Percentiles rank a stretch among this genome's conserved stretches.
Evolutionary conservation across 2,329 filamentous ascomycete species (phyloP).

Genomic region (Coniochaeta sp.): DNA sequence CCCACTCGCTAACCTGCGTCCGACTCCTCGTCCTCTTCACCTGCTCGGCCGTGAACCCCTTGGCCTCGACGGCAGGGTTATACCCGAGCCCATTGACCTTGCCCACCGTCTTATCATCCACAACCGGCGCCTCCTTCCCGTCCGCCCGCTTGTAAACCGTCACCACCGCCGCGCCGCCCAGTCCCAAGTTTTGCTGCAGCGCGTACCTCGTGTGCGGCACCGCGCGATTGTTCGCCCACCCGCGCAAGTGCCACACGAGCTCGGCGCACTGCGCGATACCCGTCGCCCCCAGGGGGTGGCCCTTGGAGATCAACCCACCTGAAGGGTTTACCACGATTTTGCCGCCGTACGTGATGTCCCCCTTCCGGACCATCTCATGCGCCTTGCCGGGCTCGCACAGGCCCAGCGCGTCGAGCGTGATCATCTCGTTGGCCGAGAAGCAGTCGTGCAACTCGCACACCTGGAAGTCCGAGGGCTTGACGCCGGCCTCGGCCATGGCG

Average conservation of each 20-base stretch:
- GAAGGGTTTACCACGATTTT: slow-evolving; percentile 85
- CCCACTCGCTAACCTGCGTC: slow-evolving; percentile 60
- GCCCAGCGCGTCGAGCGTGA: slow-evolving; percentile 79
- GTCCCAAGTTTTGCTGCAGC: slow-evolving; percentile 87
- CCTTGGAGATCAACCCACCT: slow-evolving; percentile 91
- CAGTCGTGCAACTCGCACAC: slow-evolving; percentile 95
- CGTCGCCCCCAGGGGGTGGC: slow-evolving; percentile 87
- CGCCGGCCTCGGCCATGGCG: slow-evolving; percentile 68
- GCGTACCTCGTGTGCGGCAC: slow-evolving; percentile 62
- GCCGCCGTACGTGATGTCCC: slow-evolving; percentile 88
- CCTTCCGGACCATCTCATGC: slow-evolving; percentile 79
- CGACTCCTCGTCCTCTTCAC: slow-evolving; percentile 65
- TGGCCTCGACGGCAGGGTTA: slow-evolving; percentile 85
- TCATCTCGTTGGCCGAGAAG: slow-evolving; percentile 93
- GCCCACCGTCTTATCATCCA: slow-evolving; percentile 59
- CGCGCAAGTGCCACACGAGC: slow-evolving; percentile 88
- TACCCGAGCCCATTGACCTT: slow-evolving; percentile 69
- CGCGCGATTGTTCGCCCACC: slow-evolving; percentile 88
- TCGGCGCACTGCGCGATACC: slow-evolving; percentile 95
- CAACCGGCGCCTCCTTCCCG: slow-evolving; percentile 52
- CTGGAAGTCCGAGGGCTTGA: slow-evolving; percentile 62
- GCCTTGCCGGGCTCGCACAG: slow-evolving; percentile 74
- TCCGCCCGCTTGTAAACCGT: slow-evolving; percentile 85
- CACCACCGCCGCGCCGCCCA: slow-evolving; percentile 85
- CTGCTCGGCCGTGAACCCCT: slow-evolving; percentile 78